Percentiles rank a stretch among this genome's conserved stretches.
Evolutionary conservation across 2,329 filamentous ascomycete species (phyloP).

Genomic region (Botryotinia convoluta): DNA sequence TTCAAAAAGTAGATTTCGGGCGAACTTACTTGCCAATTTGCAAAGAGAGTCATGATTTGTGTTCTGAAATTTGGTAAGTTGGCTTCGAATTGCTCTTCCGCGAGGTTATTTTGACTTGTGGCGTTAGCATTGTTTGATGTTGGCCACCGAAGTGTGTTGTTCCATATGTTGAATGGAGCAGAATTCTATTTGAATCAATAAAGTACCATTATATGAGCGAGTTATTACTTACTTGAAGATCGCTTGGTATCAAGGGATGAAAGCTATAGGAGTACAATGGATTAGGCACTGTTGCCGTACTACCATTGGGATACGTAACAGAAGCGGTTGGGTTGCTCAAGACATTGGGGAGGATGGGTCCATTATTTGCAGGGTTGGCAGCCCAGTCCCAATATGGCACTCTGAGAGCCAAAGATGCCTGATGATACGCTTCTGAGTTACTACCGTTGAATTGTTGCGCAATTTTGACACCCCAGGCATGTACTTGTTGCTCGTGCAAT

Average conservation of each 20-base stretch:
- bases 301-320: conserved; percentile 38
- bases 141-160: conserved; percentile 15
- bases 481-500: conserved; percentile 52
- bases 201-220: background rate
- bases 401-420: conserved; percentile 41
- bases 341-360: conserved; percentile 41
- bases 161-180: background rate
- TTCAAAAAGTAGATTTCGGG: background rate
- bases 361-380: conserved; percentile 43
- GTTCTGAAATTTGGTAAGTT: conserved; percentile 17
- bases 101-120: conserved; percentile 14
- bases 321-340: conserved; percentile 11
- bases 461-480: conserved; percentile 41
- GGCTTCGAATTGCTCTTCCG: conserved; percentile 13
- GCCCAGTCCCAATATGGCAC: conserved; percentile 51
- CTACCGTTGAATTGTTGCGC: conserved; percentile 50
- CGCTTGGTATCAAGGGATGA: conserved; percentile 42
- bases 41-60: conserved; percentile 20
- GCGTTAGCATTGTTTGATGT: background rate
- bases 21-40: conserved; percentile 19
- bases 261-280: conserved; percentile 61
- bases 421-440: conserved; percentile 46
- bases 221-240: conserved; percentile 2
- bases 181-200: conserved; percentile 2
- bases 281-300: conserved; percentile 60